A percentile compares a stretch with the other conserved stretches of the same genome.
Evolutionary conservation across 2,329 filamentous ascomycete genomes (phyloP).

Genomic region (Aspergillus vadensis): DNA sequence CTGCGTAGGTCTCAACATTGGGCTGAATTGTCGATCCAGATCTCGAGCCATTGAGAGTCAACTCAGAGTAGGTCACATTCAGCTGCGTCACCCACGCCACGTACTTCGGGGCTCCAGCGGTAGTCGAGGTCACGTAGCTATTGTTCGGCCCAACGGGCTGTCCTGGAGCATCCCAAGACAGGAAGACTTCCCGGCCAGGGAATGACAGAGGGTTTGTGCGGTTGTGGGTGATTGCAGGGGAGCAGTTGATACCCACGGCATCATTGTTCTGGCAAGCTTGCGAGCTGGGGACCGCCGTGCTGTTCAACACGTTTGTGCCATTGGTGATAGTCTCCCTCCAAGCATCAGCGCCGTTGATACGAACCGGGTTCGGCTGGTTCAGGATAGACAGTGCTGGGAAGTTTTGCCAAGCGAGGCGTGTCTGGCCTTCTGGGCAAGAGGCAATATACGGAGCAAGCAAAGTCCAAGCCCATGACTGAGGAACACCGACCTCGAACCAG

Average conservation of each 20-base stretch:
- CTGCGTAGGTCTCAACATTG: conserved; percentile 65
- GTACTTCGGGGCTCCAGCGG: conserved; percentile 62
- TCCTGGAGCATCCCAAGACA: conserved; percentile 73
- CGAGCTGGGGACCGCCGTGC: conserved; percentile 41
- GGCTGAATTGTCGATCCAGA: conserved; percentile 73
- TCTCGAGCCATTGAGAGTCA: conserved; percentile 55
- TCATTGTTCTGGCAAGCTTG: conserved; percentile 63
- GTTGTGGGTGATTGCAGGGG: conserved; percentile 68
- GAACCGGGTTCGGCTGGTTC: conserved; percentile 75
- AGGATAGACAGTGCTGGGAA: conserved; percentile 71
- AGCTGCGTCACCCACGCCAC: conserved; percentile 78
- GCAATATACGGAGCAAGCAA: conserved; percentile 79
- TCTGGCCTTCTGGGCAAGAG: conserved; percentile 71
- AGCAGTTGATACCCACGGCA: conserved; percentile 54
- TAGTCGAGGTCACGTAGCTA: conserved; percentile 69
- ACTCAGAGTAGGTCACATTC: conserved; percentile 68
- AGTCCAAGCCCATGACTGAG: conserved; percentile 84
- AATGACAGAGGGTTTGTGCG: conserved; percentile 71
- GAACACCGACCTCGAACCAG: conserved; percentile 78
- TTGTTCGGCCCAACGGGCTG: conserved; percentile 75
- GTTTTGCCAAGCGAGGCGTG: conserved; percentile 80
- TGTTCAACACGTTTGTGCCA: conserved; percentile 37
- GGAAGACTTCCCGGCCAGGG: conserved; percentile 69
- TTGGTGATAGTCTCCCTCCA: conserved; percentile 61
- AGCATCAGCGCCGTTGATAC: conserved; percentile 63